Base-by-base conservation (phyloP, 768 basidiomycete species). In the Lactarius vividus region DNA sequence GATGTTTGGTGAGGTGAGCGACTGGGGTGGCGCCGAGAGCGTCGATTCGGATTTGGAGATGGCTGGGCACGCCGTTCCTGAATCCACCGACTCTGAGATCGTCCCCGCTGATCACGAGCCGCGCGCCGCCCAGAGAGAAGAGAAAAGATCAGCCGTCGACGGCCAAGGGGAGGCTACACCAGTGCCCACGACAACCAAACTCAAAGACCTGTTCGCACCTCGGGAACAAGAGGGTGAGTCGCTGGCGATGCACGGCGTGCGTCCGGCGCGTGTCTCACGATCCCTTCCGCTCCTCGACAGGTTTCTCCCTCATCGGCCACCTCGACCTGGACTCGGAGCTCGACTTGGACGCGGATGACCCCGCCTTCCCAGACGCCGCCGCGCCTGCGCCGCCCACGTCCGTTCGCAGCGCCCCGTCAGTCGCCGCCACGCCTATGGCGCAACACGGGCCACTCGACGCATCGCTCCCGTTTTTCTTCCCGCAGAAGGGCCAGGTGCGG, bases 241-340 rank as follows among this genome's bases (percentile, higher is more conserved):
- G 9, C n/a, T 26, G 53, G 20, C 64, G 20, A 16, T 57, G 28
- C 57, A 3, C 39, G 39, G 37, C 37, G 4, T 39, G 37, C 37
- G 31, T 16, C 39, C n/a, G n/a, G n/a, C n/a, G 46, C 52, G 4
- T 60, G 33, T 23, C 29, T 31, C 39, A 60, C 53, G 29, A 15
- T 59, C 1, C 28, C n/a, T 39, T 49, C n/a, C n/a, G n/a, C n/a
- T n/a, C 69, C 6, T 65, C 88, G 88, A 13, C 76, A 49, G 84
- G 84, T n/a, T 93, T 93, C 75, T 92, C 92, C 13, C 79, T 93
- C n/a, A 79, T 92, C 4, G 83, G 82, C 0, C 86, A 92, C 67
- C 83, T 93, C 40, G 86, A 90, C 57, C 79, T 92, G 26, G 91
- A 92, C 66, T 78, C 87, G 37, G 89, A 89, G 57, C 77, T 89